phyloP scores from a whole-genome alignment of 371 early-diverging fungal genomes.

The Haplosporangium sp. region DNA sequence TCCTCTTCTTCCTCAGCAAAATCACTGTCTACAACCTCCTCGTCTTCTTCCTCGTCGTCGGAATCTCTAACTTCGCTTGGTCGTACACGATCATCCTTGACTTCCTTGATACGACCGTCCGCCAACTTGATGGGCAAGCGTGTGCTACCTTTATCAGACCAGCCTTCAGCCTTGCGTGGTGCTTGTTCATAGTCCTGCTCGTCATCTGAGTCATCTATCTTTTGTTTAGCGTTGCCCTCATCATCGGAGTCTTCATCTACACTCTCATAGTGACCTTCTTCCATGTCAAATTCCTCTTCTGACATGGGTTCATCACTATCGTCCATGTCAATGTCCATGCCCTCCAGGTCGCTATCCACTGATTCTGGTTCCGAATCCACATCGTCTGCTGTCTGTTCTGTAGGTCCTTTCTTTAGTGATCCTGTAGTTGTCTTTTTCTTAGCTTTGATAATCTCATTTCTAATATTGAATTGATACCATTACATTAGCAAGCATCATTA shows the following conservation, averaged over 20 bases:
- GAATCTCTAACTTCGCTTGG: constrained; percentile 57
- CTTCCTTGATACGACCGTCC: constrained; percentile 61
- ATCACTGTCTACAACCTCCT: constrained; percentile 44
- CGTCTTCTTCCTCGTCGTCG: constrained; percentile 53
- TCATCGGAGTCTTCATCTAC: constrained; percentile 22
- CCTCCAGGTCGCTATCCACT: constrained; percentile 55
- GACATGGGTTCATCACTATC: constrained; percentile 41
- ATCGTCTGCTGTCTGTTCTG: constrained; percentile 57
- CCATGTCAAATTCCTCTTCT: constrained; percentile 37
- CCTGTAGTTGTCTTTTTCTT: constrained; percentile 53
- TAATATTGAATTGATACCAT: not conserved
- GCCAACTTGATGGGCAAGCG: constrained; percentile 76
- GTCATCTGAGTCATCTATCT: constrained; percentile 62
- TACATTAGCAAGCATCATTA: too few species aligned
- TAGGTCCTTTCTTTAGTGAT: constrained; percentile 39
- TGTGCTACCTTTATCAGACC: constrained; percentile 65
- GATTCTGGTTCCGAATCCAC: constrained; percentile 58
- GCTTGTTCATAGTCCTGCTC: constrained; percentile 74
- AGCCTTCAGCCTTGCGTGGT: constrained; percentile 67
- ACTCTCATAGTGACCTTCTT: constrained; percentile 38
- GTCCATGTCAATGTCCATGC: constrained; percentile 58
- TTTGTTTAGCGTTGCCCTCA: constrained; percentile 16
- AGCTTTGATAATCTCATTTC: constrained; percentile 56
- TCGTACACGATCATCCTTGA: constrained; percentile 46
- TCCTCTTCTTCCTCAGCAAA: constrained; percentile 44